phyloP scores from a whole-genome alignment of 768 basidiomycete genomes.

The Pleurotus tuber-regium region DNA sequence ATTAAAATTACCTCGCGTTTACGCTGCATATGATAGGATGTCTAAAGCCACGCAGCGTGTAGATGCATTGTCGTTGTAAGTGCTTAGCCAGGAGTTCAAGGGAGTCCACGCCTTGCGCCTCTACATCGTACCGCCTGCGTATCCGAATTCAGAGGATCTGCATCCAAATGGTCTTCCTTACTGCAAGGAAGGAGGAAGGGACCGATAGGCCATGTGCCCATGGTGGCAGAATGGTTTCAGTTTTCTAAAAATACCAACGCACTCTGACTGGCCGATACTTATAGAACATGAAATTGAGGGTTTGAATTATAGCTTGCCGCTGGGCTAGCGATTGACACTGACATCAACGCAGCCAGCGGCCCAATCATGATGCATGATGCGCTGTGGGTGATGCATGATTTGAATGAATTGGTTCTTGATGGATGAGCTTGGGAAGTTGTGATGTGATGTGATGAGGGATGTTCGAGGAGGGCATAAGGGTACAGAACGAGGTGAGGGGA shows the following conservation, averaged over 20 bases:
- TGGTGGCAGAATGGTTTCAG: not conserved
- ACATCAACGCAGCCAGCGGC: not conserved
- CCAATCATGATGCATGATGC: slow-evolving; percentile 1
- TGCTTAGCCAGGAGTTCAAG: not conserved
- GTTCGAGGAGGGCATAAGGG: too few species aligned
- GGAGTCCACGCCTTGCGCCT: not conserved
- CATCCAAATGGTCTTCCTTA: not conserved
- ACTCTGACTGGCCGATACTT: not conserved
- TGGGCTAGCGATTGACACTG: not conserved
- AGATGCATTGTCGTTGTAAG: not conserved
- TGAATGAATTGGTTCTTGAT: too few species aligned
- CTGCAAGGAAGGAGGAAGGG: not conserved
- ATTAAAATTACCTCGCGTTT: slow-evolving; percentile 5
- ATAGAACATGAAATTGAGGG: slow-evolving; percentile 5
- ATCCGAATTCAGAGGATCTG: not conserved
- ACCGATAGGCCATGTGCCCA: not conserved
- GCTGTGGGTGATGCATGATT: too few species aligned
- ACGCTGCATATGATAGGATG: slow-evolving; percentile 2
- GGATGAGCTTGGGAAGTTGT: too few species aligned
- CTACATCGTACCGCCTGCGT: not conserved
- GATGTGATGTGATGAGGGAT: too few species aligned
- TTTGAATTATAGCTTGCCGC: not conserved
- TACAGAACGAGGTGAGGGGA: too few species aligned
- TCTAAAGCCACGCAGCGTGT: slow-evolving; percentile 4
- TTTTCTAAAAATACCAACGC: not conserved